Evolutionary conservation across 2,329 filamentous ascomycete species (phyloP).

Genomic region (Lasiodiplodia theobromae): DNA sequence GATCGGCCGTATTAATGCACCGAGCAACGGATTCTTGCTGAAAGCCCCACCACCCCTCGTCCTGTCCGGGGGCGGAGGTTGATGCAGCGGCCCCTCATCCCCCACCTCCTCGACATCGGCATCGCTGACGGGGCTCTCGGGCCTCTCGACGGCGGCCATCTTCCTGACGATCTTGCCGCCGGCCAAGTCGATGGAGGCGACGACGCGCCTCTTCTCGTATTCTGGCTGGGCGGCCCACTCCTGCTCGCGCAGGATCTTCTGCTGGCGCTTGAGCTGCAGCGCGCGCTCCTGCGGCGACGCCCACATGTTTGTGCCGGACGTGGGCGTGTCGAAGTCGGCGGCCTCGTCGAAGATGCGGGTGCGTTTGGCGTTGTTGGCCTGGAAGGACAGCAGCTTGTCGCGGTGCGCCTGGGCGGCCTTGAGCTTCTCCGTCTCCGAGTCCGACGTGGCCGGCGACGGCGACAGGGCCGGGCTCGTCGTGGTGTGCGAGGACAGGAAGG

Average conservation of each 20-base stretch:
- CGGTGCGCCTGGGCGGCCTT: conserved; percentile 77
- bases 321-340: conserved; percentile 72
- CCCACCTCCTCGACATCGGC: conserved; percentile 58
- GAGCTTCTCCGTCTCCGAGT: conserved; percentile 61
- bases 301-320: conserved; percentile 75
- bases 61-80: conserved; percentile 39
- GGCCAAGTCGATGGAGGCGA: conserved; percentile 83
- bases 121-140: conserved; percentile 58
- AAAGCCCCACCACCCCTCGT: conserved; percentile 57
- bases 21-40: conserved; percentile 72
- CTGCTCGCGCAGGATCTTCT: conserved; percentile 82
- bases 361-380: conserved; percentile 82
- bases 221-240: conserved; percentile 86
- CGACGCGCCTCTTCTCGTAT: conserved; percentile 85
- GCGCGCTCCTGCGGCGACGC: conserved; percentile 83
- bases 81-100: conserved; percentile 28
- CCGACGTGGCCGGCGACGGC: conserved; percentile 46
- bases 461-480: conserved; percentile 36
- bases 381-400: conserved; percentile 81
- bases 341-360: conserved; percentile 90
- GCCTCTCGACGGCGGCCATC: conserved; percentile 67
- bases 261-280: conserved; percentile 82
- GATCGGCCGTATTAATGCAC: conserved; percentile 70
- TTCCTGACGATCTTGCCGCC: conserved; percentile 77
- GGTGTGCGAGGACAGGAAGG: conserved; percentile 32